A percentile compares a stretch with the other conserved stretches of the same genome.
Evolutionary conservation across 2,329 filamentous ascomycete species (phyloP).

Genomic region (Diaporthe velutina): DNA sequence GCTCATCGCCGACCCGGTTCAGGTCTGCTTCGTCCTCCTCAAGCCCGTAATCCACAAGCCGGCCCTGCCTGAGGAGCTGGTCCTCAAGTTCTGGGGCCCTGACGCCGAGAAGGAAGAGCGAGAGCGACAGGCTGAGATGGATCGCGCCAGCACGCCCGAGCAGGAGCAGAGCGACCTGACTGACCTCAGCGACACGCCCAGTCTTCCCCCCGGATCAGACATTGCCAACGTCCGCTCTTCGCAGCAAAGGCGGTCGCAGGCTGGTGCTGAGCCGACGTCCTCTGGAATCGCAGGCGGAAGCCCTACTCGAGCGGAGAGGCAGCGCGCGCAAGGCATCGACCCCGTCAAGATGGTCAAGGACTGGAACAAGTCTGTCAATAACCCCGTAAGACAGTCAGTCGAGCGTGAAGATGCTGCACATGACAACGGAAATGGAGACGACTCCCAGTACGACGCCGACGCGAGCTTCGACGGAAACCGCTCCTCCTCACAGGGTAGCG

Average conservation of each 20-base stretch:
- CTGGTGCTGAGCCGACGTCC: background rate
- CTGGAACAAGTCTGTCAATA: constrained; percentile 11
- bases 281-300: background rate
- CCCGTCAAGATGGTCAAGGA: background rate
- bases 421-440: background rate
- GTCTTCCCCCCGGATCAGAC: background rate
- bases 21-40: constrained; percentile 14
- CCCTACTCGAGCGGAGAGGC: background rate
- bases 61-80: constrained; percentile 23
- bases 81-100: constrained; percentile 21
- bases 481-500: background rate
- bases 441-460: background rate
- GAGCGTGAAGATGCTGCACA: background rate
- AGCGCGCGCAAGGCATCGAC: background rate
- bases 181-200: constrained; percentile 26
- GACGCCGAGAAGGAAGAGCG: background rate
- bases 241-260: background rate
- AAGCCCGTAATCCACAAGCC: constrained; percentile 10
- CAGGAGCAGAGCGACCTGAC: constrained; percentile 17
- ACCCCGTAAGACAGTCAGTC: background rate
- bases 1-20: constrained; percentile 24
- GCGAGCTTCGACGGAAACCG: background rate
- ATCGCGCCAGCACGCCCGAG: constrained; percentile 8
- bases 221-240: background rate
- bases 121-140: background rate